Conservation (phyloP, 805 yeast species). For the Saccharomycopsis malanga region DNA sequence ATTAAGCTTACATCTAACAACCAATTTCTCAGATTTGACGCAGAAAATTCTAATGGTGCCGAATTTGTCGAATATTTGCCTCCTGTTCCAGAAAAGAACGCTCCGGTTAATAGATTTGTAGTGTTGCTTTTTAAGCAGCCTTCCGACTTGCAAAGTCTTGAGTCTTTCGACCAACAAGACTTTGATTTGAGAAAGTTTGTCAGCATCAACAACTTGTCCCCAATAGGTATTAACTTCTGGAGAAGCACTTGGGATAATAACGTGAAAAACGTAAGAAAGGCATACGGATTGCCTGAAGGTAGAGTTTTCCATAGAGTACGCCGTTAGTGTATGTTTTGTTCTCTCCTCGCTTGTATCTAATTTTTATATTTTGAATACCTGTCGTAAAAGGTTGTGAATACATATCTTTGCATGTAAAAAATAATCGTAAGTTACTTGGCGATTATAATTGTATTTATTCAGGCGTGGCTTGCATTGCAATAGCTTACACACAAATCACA, state of each 20-base stretch:
- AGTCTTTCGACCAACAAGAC: slow-evolving; percentile 33
- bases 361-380: too few relatives aligned
- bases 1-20: slow-evolving; percentile 52
- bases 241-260: slow-evolving; percentile 77
- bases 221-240: slow-evolving; percentile 92
- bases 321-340: slow-evolving; percentile 24
- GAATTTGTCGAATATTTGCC: slow-evolving; percentile 62
- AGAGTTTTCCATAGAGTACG: slow-evolving; percentile 66
- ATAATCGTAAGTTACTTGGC: too few relatives aligned
- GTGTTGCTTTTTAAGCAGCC: slow-evolving; percentile 87
- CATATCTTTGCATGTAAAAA: too few relatives aligned
- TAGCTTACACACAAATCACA: too few relatives aligned
- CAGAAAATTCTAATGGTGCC: slow-evolving; percentile 25
- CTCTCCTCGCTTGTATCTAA: too few relatives aligned
- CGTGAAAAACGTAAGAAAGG: slow-evolving; percentile 57
- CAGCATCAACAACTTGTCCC: slow-evolving; percentile 44
- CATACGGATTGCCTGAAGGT: slow-evolving; percentile 70
- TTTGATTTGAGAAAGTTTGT: slow-evolving; percentile 74
- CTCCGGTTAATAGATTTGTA: slow-evolving; percentile 73
- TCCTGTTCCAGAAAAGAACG: slow-evolving; percentile 84
- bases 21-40: slow-evolving; percentile 44
- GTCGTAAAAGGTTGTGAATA: too few relatives aligned
- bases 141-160: slow-evolving; percentile 23
- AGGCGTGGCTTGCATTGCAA: too few relatives aligned
- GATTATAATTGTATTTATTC: slow-evolving; percentile 17